Evolutionary conservation across 805 yeast genomes (phyloP).

Genomic region (Starmerella scarabaei): DNA sequence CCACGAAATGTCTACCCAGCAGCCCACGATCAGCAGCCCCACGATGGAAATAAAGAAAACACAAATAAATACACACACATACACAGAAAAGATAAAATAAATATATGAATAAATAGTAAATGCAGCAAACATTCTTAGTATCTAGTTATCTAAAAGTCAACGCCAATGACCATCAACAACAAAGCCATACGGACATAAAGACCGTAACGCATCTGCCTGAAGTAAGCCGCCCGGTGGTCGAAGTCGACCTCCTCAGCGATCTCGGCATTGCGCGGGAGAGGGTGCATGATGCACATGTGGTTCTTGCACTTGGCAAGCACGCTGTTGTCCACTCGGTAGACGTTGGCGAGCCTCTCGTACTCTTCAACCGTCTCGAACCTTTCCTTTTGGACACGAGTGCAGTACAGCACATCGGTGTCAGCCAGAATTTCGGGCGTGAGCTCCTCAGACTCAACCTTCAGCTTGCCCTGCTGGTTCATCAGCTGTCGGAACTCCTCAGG

Average conservation of each 20-base stretch:
- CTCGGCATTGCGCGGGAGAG: slow-evolving; percentile 93
- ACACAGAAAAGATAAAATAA: slow-evolving; percentile 6
- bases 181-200: slow-evolving; percentile 97
- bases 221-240: slow-evolving; percentile 98
- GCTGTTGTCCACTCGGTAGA: slow-evolving; percentile 84
- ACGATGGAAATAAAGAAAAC: slow-evolving; percentile 2
- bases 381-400: slow-evolving; percentile 97
- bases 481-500: slow-evolving; percentile 63
- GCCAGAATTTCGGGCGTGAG: slow-evolving; percentile 78
- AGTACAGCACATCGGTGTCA: slow-evolving; percentile 86
- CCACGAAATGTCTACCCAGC: too few relatives aligned
- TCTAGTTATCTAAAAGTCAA: slow-evolving; percentile 43
- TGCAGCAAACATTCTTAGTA: background rate
- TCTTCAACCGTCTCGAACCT: slow-evolving; percentile 66
- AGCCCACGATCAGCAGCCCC: too few relatives aligned
- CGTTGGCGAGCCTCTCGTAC: slow-evolving; percentile 79
- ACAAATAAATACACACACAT: slow-evolving; percentile 1
- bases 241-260: slow-evolving; percentile 97
- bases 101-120: slow-evolving; percentile 10
- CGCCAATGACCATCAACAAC: slow-evolving; percentile 95
- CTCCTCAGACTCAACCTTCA: slow-evolving; percentile 57
- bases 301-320: slow-evolving; percentile 86
- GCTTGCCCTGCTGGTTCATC: slow-evolving; percentile 54
- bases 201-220: slow-evolving; percentile 99
- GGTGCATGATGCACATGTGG: slow-evolving; percentile 98